Evolutionary conservation across 768 basidiomycete genomes (phyloP).

Genomic region (Paxillus rubicundulus): DNA sequence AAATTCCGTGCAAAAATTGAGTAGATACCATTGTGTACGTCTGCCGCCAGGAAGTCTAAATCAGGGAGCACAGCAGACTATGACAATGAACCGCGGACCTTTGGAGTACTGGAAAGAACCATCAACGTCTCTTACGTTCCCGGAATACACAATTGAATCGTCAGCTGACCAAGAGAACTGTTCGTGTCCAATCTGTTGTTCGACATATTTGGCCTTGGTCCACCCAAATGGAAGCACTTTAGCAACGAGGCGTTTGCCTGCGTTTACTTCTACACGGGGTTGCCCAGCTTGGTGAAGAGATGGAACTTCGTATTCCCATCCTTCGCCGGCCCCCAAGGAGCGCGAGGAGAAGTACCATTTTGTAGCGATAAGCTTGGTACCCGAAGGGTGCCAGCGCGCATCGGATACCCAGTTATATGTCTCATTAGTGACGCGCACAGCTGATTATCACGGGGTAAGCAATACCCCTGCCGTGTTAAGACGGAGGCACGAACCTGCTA

Average conservation of each 20-base stretch:
- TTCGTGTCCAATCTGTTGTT: slow-evolving; percentile 74
- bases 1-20: slow-evolving; percentile 67
- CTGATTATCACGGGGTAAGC: slow-evolving; percentile 20
- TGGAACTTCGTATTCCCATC: slow-evolving; percentile 64
- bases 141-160: slow-evolving; percentile 61
- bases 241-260: slow-evolving; percentile 54
- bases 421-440: slow-evolving; percentile 62
- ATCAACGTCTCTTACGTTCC: slow-evolving; percentile 53
- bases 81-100: slow-evolving; percentile 37
- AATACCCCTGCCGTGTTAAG: neutral
- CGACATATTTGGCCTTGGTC: slow-evolving; percentile 54
- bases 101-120: slow-evolving; percentile 60
- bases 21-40: slow-evolving; percentile 69
- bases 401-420: slow-evolving; percentile 72
- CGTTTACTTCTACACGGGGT: slow-evolving; percentile 34
- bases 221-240: slow-evolving; percentile 60
- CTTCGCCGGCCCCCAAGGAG: slow-evolving; percentile 69
- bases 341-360: slow-evolving; percentile 72
- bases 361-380: slow-evolving; percentile 61
- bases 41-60: slow-evolving; percentile 31
- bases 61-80: neutral
- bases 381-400: slow-evolving; percentile 68
- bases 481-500: slow-evolving; percentile 33
- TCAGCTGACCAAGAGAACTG: slow-evolving; percentile 62
- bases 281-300: slow-evolving; percentile 3